Percentiles rank a stretch among this genome's conserved stretches.
Conservation (phyloP, 1,284 basidiomycete species). For the Filobasidium uniguttulatum region DNA sequence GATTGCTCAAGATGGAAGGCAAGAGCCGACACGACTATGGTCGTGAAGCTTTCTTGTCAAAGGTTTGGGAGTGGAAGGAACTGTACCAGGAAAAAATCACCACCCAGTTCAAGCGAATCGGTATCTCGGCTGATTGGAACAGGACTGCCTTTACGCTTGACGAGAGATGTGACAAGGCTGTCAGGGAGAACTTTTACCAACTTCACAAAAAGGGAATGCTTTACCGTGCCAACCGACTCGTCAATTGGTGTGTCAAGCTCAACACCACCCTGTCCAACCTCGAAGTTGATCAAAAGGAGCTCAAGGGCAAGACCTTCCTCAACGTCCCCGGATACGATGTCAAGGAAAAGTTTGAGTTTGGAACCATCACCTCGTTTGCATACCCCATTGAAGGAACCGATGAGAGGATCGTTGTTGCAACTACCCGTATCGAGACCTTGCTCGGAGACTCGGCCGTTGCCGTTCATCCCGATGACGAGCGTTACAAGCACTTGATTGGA, state of each 20-base stretch:
- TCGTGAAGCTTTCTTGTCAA: conserved; percentile 79
- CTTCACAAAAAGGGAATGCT: conserved; percentile 86
- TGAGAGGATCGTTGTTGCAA: conserved; percentile 85
- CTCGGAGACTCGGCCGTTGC: conserved; percentile 96
- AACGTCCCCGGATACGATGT: conserved; percentile 85
- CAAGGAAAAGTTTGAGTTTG: conserved; percentile 95
- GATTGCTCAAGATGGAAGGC: conserved; percentile 69
- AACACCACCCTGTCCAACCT: conserved; percentile 96
- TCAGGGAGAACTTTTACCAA: conserved; percentile 80
- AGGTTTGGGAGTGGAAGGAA: conserved; percentile 94
- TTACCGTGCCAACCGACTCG: conserved; percentile 91
- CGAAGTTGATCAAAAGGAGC: conserved; percentile 89
- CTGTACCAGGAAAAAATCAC: conserved; percentile 92
- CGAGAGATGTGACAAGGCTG: conserved; percentile 50
- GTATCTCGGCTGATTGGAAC: conserved; percentile 89
- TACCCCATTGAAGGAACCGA: conserved; percentile 81
- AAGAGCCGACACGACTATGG: conserved; percentile 87
- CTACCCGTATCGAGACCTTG: conserved; percentile 98
- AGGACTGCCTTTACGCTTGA: conserved; percentile 94
- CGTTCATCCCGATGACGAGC: conserved; percentile 81
- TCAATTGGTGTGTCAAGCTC: conserved; percentile 95
- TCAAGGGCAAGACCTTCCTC: conserved; percentile 76
- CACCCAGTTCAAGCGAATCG: conserved; percentile 74
- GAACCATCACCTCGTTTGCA: conserved; percentile 88
- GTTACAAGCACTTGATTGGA: conserved; percentile 94